Evolutionary conservation across 2,329 filamentous ascomycete species (phyloP).

Genomic region (Fusarium caatingaense): DNA sequence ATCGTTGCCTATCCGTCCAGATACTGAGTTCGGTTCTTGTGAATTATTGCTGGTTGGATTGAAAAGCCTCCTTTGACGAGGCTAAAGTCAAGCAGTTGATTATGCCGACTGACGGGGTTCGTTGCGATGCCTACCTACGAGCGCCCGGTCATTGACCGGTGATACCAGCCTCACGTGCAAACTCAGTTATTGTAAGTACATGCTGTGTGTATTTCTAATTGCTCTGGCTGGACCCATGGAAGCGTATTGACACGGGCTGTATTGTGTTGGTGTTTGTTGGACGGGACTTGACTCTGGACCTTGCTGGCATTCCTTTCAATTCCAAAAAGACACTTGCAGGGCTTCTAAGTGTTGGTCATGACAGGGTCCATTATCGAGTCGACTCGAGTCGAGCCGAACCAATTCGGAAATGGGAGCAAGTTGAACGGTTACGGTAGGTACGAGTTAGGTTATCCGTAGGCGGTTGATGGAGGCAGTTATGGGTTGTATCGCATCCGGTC

Average conservation of each 20-base stretch:
- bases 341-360: not conserved
- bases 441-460: not conserved
- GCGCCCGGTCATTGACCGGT: not conserved
- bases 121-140: not conserved
- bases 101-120: constrained; percentile 17
- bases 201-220: not conserved
- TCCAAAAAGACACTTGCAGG: not conserved
- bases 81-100: constrained; percentile 26
- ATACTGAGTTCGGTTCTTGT: constrained; percentile 4
- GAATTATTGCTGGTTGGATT: constrained; percentile 3
- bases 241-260: not conserved
- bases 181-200: not conserved
- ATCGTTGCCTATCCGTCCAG: not conserved
- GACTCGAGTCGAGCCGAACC: not conserved
- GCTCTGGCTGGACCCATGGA: not conserved
- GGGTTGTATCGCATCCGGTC: constrained; percentile 40
- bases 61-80: constrained; percentile 16
- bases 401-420: not conserved
- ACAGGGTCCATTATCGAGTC: not conserved
- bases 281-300: constrained; percentile 1
- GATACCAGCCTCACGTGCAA: not conserved
- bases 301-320: constrained; percentile 13
- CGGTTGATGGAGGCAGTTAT: not conserved
- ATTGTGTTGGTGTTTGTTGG: not conserved
- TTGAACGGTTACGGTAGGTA: not conserved